A percentile compares a stretch with the other conserved stretches of the same genome.
Conservation (phyloP, 2,329 filamentous ascomycete genomes). For the Cryphonectria naterciae region DNA sequence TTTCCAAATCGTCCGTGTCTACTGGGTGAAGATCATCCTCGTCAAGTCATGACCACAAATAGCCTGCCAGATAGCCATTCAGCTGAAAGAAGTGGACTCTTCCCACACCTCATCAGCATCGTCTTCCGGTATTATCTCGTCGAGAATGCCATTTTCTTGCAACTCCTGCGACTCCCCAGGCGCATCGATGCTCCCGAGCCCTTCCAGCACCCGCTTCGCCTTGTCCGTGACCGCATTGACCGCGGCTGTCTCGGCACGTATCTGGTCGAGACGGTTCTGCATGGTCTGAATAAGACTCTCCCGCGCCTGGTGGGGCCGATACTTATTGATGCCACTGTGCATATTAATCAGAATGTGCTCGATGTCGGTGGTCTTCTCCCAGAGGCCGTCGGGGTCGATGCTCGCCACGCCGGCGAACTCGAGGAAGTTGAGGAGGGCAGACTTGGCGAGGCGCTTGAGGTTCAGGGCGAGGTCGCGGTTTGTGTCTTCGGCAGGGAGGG, state of each 20-base stretch:
- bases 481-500: constrained; percentile 43
- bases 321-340: constrained; percentile 92
- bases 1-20: not conserved
- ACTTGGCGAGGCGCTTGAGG: constrained; percentile 80
- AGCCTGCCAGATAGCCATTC: not conserved
- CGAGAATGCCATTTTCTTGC: not conserved
- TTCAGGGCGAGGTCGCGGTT: constrained; percentile 68
- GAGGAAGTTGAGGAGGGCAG: constrained; percentile 84
- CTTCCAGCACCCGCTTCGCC: constrained; percentile 73
- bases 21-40: not conserved
- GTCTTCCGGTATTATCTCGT: not conserved
- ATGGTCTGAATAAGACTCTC: constrained; percentile 87
- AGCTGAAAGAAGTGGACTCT: constrained; percentile 2
- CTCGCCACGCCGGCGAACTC: constrained; percentile 77
- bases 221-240: constrained; percentile 71
- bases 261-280: constrained; percentile 78
- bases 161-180: constrained; percentile 21
- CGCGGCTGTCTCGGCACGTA: constrained; percentile 72
- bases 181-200: constrained; percentile 60
- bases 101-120: constrained; percentile 23
- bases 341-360: constrained; percentile 86
- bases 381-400: constrained; percentile 64
- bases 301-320: constrained; percentile 87
- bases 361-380: constrained; percentile 76
- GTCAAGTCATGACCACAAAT: not conserved